Conservation (phyloP, 257 asterid species). For the Fraxinus quadrangulata region DNA sequence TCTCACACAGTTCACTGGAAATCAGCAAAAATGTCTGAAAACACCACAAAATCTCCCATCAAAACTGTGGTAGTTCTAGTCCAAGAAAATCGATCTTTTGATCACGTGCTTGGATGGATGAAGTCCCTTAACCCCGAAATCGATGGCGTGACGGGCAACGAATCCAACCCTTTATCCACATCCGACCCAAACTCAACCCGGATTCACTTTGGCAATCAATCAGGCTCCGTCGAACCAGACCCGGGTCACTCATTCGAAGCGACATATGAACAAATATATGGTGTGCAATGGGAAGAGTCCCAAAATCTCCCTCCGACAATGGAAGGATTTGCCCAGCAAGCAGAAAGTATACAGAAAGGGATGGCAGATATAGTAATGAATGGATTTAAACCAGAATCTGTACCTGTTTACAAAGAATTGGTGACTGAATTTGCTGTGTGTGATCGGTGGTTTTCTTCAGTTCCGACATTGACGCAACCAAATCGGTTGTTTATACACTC, state of each 20-base stretch:
- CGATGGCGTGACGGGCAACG: slow-evolving; percentile 63
- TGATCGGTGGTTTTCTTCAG: slow-evolving; percentile 73
- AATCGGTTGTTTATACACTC: slow-evolving; percentile 70
- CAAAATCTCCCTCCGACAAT: slow-evolving; percentile 38
- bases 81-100: slow-evolving; percentile 78
- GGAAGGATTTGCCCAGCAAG: slow-evolving; percentile 71
- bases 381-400: slow-evolving; percentile 58
- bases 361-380: slow-evolving; percentile 61
- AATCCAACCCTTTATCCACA: slow-evolving; percentile 52
- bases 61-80: slow-evolving; percentile 67
- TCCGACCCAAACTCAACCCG: slow-evolving; percentile 32
- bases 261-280: slow-evolving; percentile 56
- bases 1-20: not conserved
- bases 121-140: slow-evolving; percentile 57
- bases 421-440: slow-evolving; percentile 68
- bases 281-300: slow-evolving; percentile 40
- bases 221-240: slow-evolving; percentile 50
- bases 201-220: slow-evolving; percentile 27
- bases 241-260: slow-evolving; percentile 81
- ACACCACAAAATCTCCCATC: slow-evolving; percentile 41
- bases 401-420: slow-evolving; percentile 55
- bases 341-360: slow-evolving; percentile 43
- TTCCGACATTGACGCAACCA: slow-evolving; percentile 82
- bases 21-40: slow-evolving; percentile 13
- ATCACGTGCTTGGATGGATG: slow-evolving; percentile 81